Evolutionary conservation across 163 green algal genomes (phyloP), one percentile per base, ranked within the genome.

Genomic region (Volvox carteri): DNA sequence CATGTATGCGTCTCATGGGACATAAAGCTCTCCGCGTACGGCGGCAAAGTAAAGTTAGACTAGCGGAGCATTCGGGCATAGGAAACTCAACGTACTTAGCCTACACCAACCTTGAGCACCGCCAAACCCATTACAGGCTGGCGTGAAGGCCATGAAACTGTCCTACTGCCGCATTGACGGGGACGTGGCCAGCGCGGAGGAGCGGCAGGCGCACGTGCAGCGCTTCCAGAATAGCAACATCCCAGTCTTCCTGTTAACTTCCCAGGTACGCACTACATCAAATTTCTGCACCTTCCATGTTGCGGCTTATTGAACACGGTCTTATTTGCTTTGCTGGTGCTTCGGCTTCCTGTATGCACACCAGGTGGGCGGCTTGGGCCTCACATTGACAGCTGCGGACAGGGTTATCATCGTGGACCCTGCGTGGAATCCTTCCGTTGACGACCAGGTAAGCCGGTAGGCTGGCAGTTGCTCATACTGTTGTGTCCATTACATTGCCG

Each of bases 401-500:
- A 91, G 97, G 1, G 98, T 99, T 5, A 95, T 99, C 79, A 97
- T 98, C 46, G 89, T 98, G 60, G 97, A 99, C 84, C 98, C 97
- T 0, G 90, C 93, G 5, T 99, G 97, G 97, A 99, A 99, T 91
- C 97, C 97, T 6, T 91, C 94, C 30, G 54, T 72, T 21, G 86
- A 95, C 89, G 60, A 86, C 56, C 84, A 84, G 79, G 65, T 68
- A 78, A 19, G 75, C 33, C 7, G 11, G 23, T 39, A 30, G 23
- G 60, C 3, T 72, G 60, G 19, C 37, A 19, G 60, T 39, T 85
- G 3, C 52, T 44, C n/a, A n/a, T n/a, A n/a, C n/a, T n/a, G n/a
- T n/a, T n/a, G n/a, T n/a, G n/a, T n/a, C n/a, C n/a, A n/a, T n/a
- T n/a, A n/a, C n/a, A n/a, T n/a, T n/a, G n/a, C n/a, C n/a, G n/a